These are phyloP conservation scores for Mycothermus thermophilus DNA, from an alignment of 495 filamentous ascomycete genomes.

Conservation along the genomic window DNA sequence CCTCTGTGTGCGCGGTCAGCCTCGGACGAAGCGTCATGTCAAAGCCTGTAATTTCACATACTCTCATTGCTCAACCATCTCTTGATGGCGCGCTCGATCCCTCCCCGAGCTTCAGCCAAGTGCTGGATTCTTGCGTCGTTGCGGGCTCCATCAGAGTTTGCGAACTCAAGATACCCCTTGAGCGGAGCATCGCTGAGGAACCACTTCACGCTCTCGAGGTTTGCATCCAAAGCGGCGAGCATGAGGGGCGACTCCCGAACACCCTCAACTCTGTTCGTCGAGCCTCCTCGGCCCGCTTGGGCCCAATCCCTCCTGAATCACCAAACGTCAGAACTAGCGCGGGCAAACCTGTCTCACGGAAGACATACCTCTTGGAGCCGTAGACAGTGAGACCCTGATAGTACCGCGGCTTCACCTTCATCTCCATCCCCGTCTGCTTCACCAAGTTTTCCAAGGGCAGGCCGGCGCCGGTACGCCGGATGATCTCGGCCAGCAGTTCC, in stretches of 20 bases:
- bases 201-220: slow-evolving; percentile 51
- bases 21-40: not conserved
- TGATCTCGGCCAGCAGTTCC: slow-evolving; percentile 27
- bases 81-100: slow-evolving; percentile 43
- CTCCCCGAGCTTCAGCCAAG: slow-evolving; percentile 37
- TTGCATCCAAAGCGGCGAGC: slow-evolving; percentile 40
- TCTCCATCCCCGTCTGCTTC: slow-evolving; percentile 41
- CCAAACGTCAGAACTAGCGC: too few species aligned
- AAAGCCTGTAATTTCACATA: slow-evolving; percentile 10
- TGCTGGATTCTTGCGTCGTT: slow-evolving; percentile 43
- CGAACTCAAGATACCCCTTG: slow-evolving; percentile 49
- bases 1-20: slow-evolving; percentile 29
- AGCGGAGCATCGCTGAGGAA: slow-evolving; percentile 51
- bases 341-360: too few species aligned
- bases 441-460: slow-evolving; percentile 51
- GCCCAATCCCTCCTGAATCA: slow-evolving; percentile 38
- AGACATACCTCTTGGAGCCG: slow-evolving; percentile 52
- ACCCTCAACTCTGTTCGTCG: too few species aligned
- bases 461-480: slow-evolving; percentile 42
- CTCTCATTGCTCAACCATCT: slow-evolving; percentile 46
- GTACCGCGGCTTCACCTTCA: slow-evolving; percentile 46
- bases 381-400: slow-evolving; percentile 61
- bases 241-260: slow-evolving; percentile 54
- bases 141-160: slow-evolving; percentile 35
- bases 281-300: slow-evolving; percentile 36